Conservation (phyloP, 1,284 basidiomycete genomes). For the Grifola frondosa region DNA sequence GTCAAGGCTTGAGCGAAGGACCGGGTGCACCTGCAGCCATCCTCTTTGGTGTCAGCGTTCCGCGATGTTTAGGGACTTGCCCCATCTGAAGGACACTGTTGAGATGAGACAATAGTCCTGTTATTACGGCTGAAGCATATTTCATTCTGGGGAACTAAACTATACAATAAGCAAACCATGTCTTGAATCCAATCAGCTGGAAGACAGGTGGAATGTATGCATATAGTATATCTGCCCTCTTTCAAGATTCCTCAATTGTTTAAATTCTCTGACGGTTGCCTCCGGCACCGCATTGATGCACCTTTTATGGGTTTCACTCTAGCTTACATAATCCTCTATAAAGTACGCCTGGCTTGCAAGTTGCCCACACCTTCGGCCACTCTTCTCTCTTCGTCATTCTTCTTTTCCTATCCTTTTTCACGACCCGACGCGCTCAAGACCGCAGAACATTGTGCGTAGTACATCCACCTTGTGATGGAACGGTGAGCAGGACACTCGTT, state of each 20-base stretch:
- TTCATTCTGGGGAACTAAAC: too few relatives aligned
- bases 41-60: too few relatives aligned
- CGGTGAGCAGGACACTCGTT: slow-evolving; percentile 44
- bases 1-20: too few relatives aligned
- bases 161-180: too few relatives aligned
- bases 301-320: slow-evolving; percentile 15
- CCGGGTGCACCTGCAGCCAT: too few relatives aligned
- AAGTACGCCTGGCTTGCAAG: slow-evolving; percentile 7
- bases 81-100: too few relatives aligned
- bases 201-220: too few relatives aligned
- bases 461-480: slow-evolving; percentile 30
- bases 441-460: too few relatives aligned
- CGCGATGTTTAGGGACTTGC: too few relatives aligned
- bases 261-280: slow-evolving; percentile 17
- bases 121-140: too few relatives aligned
- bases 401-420: slow-evolving; percentile 2
- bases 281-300: slow-evolving; percentile 25
- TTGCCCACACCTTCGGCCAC: slow-evolving; percentile 2
- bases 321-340: slow-evolving; percentile 24
- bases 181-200: too few relatives aligned
- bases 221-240: not conserved
- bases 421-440: slow-evolving; percentile 2
- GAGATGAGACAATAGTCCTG: too few relatives aligned
- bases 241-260: slow-evolving; percentile 19
- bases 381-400: slow-evolving; percentile 3